These are phyloP conservation scores for Colletotrichum somersetense DNA, from an alignment of 2,329 filamentous ascomycete species.

Conservation along the genomic window DNA sequence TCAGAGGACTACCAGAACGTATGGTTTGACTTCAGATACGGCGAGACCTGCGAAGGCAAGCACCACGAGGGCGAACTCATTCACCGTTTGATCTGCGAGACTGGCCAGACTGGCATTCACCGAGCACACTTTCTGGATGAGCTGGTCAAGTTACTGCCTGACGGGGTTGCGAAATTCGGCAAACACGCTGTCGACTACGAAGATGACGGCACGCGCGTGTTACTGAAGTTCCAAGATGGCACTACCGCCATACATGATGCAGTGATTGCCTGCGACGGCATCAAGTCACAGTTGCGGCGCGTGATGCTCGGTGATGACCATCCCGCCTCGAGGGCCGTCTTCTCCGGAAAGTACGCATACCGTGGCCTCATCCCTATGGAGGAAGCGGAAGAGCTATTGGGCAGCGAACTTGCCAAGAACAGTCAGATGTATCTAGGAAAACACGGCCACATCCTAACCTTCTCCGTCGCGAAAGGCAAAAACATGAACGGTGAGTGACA, in stretches of 20 bases:
- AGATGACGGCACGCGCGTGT: conserved; percentile 40
- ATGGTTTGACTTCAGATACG: conserved; percentile 43
- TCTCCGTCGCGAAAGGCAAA: conserved; percentile 67
- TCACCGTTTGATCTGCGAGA: conserved; percentile 25
- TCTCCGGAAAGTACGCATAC: conserved; percentile 70
- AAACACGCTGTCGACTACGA: conserved; percentile 47
- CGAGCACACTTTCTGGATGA: conserved; percentile 50
- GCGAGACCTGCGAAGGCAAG: conserved; percentile 41
- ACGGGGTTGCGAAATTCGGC: conserved; percentile 45
- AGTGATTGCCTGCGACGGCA: conserved; percentile 70
- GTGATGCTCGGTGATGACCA: conserved; percentile 61
- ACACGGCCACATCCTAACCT: conserved; percentile 68
- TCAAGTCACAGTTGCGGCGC: conserved; percentile 62
- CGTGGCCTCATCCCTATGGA: conserved; percentile 62
- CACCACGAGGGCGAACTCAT: conserved; percentile 28
- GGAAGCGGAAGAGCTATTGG: conserved; percentile 63
- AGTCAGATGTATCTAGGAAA: conserved; percentile 67
- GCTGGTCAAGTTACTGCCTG: conserved; percentile 54
- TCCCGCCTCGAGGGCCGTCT: conserved; percentile 56
- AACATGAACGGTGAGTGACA: conserved; percentile 59
- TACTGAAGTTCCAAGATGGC: conserved; percentile 56
- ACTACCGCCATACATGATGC: conserved; percentile 54
- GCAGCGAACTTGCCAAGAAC: conserved; percentile 50
- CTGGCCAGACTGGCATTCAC: conserved; percentile 27
- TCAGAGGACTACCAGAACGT: conserved; percentile 39